Conservation (phyloP, 148 eudicot species). For the Spergularia bocconei region DNA sequence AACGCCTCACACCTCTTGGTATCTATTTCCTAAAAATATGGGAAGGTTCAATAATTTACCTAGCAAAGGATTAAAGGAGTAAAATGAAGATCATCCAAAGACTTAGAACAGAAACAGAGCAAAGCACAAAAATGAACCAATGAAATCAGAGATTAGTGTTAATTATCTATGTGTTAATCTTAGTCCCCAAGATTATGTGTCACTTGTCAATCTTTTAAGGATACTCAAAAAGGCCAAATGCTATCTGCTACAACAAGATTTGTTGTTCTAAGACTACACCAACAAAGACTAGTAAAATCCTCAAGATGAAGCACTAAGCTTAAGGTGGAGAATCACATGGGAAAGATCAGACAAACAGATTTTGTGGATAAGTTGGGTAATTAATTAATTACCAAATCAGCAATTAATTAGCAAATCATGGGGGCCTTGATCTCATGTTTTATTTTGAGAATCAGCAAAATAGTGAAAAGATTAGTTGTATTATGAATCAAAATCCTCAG, state of each 20-base stretch:
- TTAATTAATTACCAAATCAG: conserved; percentile 14
- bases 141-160: conserved; percentile 17
- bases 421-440: conserved; percentile 22
- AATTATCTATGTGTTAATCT: conserved; percentile 8
- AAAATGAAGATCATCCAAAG: conserved; percentile 10
- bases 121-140: conserved; percentile 11
- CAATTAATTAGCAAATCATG: conserved; percentile 14
- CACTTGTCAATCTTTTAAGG: conserved; percentile 13
- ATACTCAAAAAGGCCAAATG: conserved; percentile 5
- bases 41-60: neutral
- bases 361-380: conserved; percentile 23
- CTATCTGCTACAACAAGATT: conserved; percentile 16
- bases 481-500: too few species aligned
- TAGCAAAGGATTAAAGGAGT: neutral
- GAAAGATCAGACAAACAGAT: conserved; percentile 24
- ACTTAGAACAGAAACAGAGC: conserved; percentile 17
- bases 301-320: conserved; percentile 17
- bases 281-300: conserved; percentile 9
- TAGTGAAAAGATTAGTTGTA: conserved; percentile 11
- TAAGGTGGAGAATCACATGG: conserved; percentile 33
- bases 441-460: conserved; percentile 10
- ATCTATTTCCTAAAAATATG: too few species aligned
- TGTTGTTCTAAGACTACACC: conserved; percentile 8
- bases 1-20: too few species aligned
- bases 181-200: conserved; percentile 11